phyloP scores from a whole-genome alignment of 2,329 filamentous ascomycete species.

The Raffaelea ambrosiae region DNA sequence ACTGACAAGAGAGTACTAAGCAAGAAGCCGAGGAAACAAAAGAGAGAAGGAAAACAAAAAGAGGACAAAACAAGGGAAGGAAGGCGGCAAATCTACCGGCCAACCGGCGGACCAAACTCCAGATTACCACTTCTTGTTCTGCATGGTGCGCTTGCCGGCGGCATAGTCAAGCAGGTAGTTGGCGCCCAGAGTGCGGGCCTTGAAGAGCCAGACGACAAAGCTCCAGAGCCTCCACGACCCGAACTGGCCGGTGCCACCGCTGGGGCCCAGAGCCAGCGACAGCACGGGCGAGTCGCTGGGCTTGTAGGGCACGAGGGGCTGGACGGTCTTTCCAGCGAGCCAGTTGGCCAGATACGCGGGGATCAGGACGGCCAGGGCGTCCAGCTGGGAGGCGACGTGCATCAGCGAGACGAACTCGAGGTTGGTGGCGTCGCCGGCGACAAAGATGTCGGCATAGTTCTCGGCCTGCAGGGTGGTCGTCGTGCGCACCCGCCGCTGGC shows the following conservation, averaged over 20 bases:
- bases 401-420: slow-evolving; percentile 15
- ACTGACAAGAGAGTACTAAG: not conserved
- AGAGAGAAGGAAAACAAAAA: not conserved
- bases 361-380: slow-evolving; percentile 15
- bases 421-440: slow-evolving; percentile 20
- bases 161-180: slow-evolving; percentile 11
- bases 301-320: slow-evolving; percentile 9
- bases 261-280: slow-evolving; percentile 16
- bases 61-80: not conserved
- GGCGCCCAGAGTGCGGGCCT: slow-evolving; percentile 16
- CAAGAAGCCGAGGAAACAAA: not conserved
- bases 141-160: slow-evolving; percentile 4
- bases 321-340: not conserved
- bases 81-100: not conserved
- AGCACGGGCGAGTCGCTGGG: slow-evolving; percentile 12
- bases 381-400: slow-evolving; percentile 16
- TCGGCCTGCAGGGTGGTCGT: slow-evolving; percentile 16
- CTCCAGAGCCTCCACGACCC: slow-evolving; percentile 14
- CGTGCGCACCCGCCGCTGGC: slow-evolving; percentile 14
- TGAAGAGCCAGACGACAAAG: slow-evolving; percentile 15
- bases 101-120: not conserved
- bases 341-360: slow-evolving; percentile 12
- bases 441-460: slow-evolving; percentile 20
- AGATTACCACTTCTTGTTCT: slow-evolving; percentile 5
- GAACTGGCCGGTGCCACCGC: slow-evolving; percentile 19